Conservation (phyloP, 306 rosid genomes). For the Trifolium subterraneum region DNA sequence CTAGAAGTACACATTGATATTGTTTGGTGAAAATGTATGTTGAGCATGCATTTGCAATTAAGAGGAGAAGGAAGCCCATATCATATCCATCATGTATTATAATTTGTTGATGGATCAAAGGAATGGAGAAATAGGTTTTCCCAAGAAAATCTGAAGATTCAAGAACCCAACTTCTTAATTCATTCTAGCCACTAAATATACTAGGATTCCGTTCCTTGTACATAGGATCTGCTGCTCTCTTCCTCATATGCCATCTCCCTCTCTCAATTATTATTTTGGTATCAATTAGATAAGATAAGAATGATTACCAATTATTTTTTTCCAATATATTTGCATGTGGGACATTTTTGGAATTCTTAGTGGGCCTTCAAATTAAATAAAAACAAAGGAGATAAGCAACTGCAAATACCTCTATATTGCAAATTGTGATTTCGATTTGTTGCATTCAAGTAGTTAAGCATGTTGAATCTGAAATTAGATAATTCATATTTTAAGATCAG, state of each 20-base stretch:
- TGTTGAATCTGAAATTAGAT: no score
- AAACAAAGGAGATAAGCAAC: no score
- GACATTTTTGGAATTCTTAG: slow-evolving; percentile 19
- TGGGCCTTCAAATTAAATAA: no score
- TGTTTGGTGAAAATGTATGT: slow-evolving; percentile 31
- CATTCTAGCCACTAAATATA: slow-evolving; percentile 28
- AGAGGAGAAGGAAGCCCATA: slow-evolving; percentile 63
- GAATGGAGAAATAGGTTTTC: slow-evolving; percentile 43
- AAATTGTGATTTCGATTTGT: no score
- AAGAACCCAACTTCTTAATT: slow-evolving; percentile 30
- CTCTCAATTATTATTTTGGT: slow-evolving; percentile 46
- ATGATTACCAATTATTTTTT: slow-evolving; percentile 30
- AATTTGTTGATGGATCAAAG: slow-evolving; percentile 34
- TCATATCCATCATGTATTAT: slow-evolving; percentile 39
- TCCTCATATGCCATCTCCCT: slow-evolving; percentile 47
- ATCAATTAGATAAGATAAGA: slow-evolving; percentile 46
- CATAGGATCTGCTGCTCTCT: slow-evolving; percentile 64
- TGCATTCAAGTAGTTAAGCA: no score
- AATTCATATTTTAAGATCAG: no score
- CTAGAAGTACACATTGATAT: neutral
- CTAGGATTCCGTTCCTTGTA: slow-evolving; percentile 56
- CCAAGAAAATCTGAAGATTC: slow-evolving; percentile 28
- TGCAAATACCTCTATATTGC: no score
- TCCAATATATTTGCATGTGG: slow-evolving; percentile 15
- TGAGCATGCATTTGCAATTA: slow-evolving; percentile 45